phyloP scores from a whole-genome alignment of 495 filamentous ascomycete species.

The Trichoderma parareesei region DNA sequence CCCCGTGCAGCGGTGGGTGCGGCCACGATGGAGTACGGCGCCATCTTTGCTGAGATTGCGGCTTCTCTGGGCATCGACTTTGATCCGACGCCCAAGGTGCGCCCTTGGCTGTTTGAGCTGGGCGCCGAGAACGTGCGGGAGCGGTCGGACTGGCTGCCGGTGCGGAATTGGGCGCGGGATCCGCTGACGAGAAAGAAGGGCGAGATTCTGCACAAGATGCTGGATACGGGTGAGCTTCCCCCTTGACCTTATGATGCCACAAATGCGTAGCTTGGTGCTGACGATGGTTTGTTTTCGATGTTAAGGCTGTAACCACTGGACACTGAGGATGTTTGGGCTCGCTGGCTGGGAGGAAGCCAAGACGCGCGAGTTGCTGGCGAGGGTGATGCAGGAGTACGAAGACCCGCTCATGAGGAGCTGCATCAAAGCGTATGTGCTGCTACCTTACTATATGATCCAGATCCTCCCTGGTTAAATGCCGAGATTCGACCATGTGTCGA shows the following conservation, averaged over 20 bases:
- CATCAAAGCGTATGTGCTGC: constrained; percentile 9
- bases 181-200: constrained; percentile 19
- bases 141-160: constrained; percentile 25
- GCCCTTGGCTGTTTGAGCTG: constrained; percentile 36
- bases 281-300: not conserved
- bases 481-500: not conserved
- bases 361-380: not conserved
- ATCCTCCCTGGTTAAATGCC: not conserved
- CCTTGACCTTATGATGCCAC: not conserved
- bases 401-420: constrained; percentile 9
- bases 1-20: not conserved
- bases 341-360: constrained; percentile 6
- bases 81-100: constrained; percentile 23
- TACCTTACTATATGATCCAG: not conserved
- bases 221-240: not conserved
- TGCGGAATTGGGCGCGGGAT: constrained; percentile 24
- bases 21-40: constrained; percentile 26
- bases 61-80: constrained; percentile 33
- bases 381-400: constrained; percentile 1
- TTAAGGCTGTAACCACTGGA: constrained; percentile 1
- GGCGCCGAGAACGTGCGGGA: constrained; percentile 47
- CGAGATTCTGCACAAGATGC: not conserved
- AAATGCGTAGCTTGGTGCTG: not conserved
- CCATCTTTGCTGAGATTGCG: constrained; percentile 29
- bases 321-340: constrained; percentile 6